A percentile compares a stretch with the other conserved stretches of the same genome.
Conservation (phyloP, 2,329 filamentous ascomycete species). For the Botryotinia calthae region DNA sequence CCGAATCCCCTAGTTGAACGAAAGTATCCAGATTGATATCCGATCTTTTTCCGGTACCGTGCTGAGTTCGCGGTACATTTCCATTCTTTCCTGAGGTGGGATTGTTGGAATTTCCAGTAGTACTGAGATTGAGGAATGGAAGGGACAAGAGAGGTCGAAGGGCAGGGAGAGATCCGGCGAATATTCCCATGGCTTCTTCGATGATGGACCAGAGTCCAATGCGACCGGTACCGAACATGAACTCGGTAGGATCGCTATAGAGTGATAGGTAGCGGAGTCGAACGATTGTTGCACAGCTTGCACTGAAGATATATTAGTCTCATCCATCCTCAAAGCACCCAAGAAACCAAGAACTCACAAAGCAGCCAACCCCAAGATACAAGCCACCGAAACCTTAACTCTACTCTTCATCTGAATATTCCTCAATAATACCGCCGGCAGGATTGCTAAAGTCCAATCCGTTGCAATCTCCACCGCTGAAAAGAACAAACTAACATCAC, state of each 20-base stretch:
- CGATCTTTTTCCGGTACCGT: conserved; percentile 2
- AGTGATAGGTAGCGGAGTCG: conserved; percentile 46
- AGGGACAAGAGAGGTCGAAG: conserved; percentile 45
- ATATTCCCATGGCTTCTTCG: conserved; percentile 50
- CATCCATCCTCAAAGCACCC: too few species aligned
- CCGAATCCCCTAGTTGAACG: conserved; percentile 25
- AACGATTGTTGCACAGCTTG: conserved; percentile 42
- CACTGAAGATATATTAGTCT: conserved; percentile 30
- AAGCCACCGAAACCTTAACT: conserved; percentile 41
- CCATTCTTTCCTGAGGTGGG: not conserved
- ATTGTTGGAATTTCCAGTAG: not conserved
- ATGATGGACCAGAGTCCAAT: conserved; percentile 49
- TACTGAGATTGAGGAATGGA: conserved; percentile 30
- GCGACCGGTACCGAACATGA: conserved; percentile 43
- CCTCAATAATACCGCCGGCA: conserved; percentile 44
- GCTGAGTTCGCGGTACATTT: conserved; percentile 21
- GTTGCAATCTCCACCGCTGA: conserved; percentile 41
- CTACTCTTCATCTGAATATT: conserved; percentile 43
- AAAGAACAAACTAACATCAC: conserved; percentile 39
- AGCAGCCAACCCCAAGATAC: conserved; percentile 39
- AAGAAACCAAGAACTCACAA: conserved; percentile 36
- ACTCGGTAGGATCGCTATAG: conserved; percentile 43
- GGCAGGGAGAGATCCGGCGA: conserved; percentile 47
- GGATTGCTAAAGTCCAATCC: conserved; percentile 44
- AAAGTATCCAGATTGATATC: conserved; percentile 31